Conservation (phyloP, 345 rosid species). For the Populus simonii region DNA sequence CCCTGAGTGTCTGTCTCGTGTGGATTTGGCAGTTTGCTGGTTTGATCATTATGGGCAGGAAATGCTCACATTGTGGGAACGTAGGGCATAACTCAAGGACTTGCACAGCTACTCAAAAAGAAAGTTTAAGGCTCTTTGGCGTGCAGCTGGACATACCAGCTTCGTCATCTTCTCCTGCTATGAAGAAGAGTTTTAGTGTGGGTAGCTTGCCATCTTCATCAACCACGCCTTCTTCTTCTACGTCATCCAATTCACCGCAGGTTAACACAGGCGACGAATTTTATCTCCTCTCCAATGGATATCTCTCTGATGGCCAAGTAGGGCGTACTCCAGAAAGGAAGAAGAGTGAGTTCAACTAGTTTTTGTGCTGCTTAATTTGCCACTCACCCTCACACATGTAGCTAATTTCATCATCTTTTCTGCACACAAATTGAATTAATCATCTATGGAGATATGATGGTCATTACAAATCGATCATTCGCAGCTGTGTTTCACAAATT, state of each 20-base stretch:
- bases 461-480: too few relatives aligned
- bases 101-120: conserved; percentile 8
- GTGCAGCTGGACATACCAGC: conserved; percentile 18
- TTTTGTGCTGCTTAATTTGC: not conserved
- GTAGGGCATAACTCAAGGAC: conserved; percentile 39
- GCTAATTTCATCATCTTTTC: too few relatives aligned
- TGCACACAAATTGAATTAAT: too few relatives aligned
- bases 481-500: too few relatives aligned
- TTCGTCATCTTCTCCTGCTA: not conserved
- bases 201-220: conserved; percentile 10
- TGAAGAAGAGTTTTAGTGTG: conserved; percentile 22
- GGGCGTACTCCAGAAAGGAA: conserved; percentile 19
- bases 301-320: conserved; percentile 22
- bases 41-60: conserved; percentile 23
- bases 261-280: not conserved
- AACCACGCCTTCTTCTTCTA: not conserved
- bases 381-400: too few relatives aligned
- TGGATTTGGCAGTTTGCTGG: not conserved
- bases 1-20: not conserved
- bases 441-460: too few relatives aligned
- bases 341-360: conserved; percentile 18
- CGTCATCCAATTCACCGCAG: not conserved
- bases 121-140: conserved; percentile 31
- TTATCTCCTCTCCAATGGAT: conserved; percentile 12
- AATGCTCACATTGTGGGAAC: conserved; percentile 40